These are phyloP conservation scores for Ormosia emarginata DNA, from an alignment of 306 rosid species.

Conservation along the genomic window DNA sequence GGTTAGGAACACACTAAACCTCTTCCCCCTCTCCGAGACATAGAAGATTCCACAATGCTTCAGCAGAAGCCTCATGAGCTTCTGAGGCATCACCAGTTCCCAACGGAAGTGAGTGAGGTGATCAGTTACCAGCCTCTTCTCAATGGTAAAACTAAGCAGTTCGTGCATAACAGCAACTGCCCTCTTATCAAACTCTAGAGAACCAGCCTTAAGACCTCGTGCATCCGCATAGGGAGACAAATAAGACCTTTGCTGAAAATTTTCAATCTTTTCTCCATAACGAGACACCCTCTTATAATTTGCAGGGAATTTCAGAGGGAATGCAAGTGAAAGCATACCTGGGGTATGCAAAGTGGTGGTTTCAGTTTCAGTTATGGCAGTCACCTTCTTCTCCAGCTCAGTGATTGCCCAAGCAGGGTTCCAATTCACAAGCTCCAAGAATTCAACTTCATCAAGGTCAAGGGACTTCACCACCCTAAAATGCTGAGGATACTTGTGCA, in stretches of 20 bases:
- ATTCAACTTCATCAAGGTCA: conserved; percentile 59
- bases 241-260: conserved; percentile 71
- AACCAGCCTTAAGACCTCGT: conserved; percentile 56
- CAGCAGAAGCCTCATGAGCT: conserved; percentile 82
- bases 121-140: conserved; percentile 88
- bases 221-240: conserved; percentile 91
- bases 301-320: conserved; percentile 73
- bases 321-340: conserved; percentile 42
- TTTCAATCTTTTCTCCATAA: conserved; percentile 54
- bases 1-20: conserved; percentile 73
- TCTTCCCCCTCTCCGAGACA: conserved; percentile 93
- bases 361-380: conserved; percentile 22
- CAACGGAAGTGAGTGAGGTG: conserved; percentile 85
- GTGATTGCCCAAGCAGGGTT: conserved; percentile 80
- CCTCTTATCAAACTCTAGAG: conserved; percentile 81
- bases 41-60: conserved; percentile 85
- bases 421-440: conserved; percentile 79
- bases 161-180: conserved; percentile 91
- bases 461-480: conserved; percentile 45
- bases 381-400: conserved; percentile 67
- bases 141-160: conserved; percentile 71
- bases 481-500: conserved; percentile 52
- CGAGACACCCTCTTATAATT: conserved; percentile 56
- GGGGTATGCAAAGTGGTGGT: neutral
- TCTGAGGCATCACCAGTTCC: conserved; percentile 90